Evolutionary conservation across 2,329 filamentous ascomycete genomes (phyloP), one percentile per base, ranked within the genome.

Genomic region (Zymoseptoria tritici): DNA sequence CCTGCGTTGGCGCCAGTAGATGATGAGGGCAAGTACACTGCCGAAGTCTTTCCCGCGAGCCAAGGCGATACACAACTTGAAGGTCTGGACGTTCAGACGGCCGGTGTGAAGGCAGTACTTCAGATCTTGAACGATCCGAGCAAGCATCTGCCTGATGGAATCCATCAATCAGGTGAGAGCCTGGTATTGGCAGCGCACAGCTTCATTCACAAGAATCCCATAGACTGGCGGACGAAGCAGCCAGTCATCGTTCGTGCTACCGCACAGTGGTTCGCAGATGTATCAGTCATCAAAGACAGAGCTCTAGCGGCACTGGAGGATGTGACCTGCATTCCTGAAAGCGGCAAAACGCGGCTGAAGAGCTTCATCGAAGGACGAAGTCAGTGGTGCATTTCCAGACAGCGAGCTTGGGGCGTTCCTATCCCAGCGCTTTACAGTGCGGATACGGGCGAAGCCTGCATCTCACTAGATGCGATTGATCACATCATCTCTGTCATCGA

Each of bases 331-430:
- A 80, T 96, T 13, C 94, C 94, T 0, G 82, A 87, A 51, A 79
- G 81, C 24, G 91, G 92, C 6, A 85, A 83, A 65, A 83, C 83
- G 5, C 83, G 94, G 26, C 80, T 99, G 4, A 85, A 90, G 70
- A 91, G 89, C 72, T 99, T 97, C 70, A 81, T 99, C 29, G 86
- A 87, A 69, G 89, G 90, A 21, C 85, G 94, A 55, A 96, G 85
- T 68, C 93, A 99, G 74, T 99, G 94, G 94, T 99, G 94, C 72
- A 97, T 99, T 67, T 99, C 94, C 4, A 85, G 94, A 52, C 94
- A 99, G 75, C 86, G 94, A 55, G 88, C 91, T 11, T 99, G 94
- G 94, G 94, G 94, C 66, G 91, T 99, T 4, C 94, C 94, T 0
- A 99, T 99, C 59, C 94, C 94, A 13, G 91, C 91, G 0, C 77